A percentile compares a stretch with the other conserved stretches of the same genome.
These are phyloP conservation scores for Aulographum hederae DNA, from an alignment of 2,329 filamentous ascomycete species.

Conservation along the genomic window DNA sequence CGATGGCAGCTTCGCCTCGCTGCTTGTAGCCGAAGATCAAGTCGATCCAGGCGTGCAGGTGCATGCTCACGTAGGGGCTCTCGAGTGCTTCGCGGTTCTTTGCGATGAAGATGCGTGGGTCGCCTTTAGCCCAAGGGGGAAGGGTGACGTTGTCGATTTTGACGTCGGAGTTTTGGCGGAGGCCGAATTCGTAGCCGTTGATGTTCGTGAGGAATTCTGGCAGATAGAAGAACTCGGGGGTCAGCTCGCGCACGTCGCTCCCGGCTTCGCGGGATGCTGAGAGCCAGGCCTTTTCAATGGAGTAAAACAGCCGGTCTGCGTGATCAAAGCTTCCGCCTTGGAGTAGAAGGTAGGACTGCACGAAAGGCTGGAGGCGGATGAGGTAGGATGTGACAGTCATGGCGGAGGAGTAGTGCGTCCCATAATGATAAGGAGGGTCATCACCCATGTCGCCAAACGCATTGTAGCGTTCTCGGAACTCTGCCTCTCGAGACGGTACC, in stretches of 20 bases:
- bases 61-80: conserved; percentile 76
- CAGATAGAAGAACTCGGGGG: conserved; percentile 92
- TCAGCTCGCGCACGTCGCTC: conserved; percentile 85
- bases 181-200: conserved; percentile 87
- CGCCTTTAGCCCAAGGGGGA: conserved; percentile 94
- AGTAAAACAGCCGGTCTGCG: conserved; percentile 87
- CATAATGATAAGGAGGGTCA: conserved; percentile 78
- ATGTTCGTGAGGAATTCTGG: conserved; percentile 90
- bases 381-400: conserved; percentile 98
- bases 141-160: conserved; percentile 72
- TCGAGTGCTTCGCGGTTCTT: conserved; percentile 94
- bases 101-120: conserved; percentile 85
- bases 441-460: conserved; percentile 86
- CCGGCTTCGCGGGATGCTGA: conserved; percentile 82
- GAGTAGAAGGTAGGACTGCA: conserved; percentile 82
- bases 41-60: conserved; percentile 90
- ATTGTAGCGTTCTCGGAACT: conserved; percentile 69
- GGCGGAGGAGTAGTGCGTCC: conserved; percentile 94
- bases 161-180: conserved; percentile 61
- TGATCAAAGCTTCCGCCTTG: conserved; percentile 96
- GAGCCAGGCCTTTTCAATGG: conserved; percentile 75
- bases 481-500: conserved; percentile 52
- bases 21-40: conserved; percentile 90
- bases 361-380: conserved; percentile 87
- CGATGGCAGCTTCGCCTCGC: conserved; percentile 75